Evolutionary conservation across 176 grass and related monocot genomes (phyloP), one percentile per base, ranked within the genome.

Genomic region (Musa schizocarpa): DNA sequence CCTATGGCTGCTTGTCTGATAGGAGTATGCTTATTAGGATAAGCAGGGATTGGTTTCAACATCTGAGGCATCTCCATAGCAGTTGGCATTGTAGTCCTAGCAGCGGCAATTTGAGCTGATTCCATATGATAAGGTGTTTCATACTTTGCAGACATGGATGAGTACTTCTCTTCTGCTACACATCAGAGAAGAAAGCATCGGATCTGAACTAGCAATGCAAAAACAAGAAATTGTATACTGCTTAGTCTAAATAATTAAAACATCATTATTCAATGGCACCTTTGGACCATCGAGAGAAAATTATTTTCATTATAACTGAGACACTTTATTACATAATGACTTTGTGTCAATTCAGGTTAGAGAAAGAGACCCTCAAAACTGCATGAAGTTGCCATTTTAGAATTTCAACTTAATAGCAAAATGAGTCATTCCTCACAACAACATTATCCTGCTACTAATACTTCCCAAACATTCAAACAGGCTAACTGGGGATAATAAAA

Each of bases 161-260:
- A 71, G 57, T 83, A 83, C 25, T 71, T 93, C 79, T 85, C 82
- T 78, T 89, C 94, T 98, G 83, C 54, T 83, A 69, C 65, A 69
- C 3, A 19, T 7, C 24, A 64, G 10, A 74, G 21, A 54, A 74
- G 13, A 27, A 56, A 21, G 10, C 8, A 27, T 74, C 17, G 43
- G 43, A 62, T 58, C 69, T 48, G 61, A 72, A 57, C 13, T 27
- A 29, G 21, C 19, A 34, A 74, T 17, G 12, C 64, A 65, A 65
- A 65, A 7, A 27, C 9, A 24, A 27, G 20, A 25, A 65, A 65
- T 26, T 10, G 26, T 25, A 27, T 23, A 11, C 11, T 65, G 74
- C 0, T 69, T 14, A 76, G 79, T 69, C 27, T 16, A 13, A 68
- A 68, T 68, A 68, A 8, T 61, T 61, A 61, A 61, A 21, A 61